Evolutionary conservation across 495 filamentous ascomycete species (phyloP).

Genomic region (Podospora didyma): DNA sequence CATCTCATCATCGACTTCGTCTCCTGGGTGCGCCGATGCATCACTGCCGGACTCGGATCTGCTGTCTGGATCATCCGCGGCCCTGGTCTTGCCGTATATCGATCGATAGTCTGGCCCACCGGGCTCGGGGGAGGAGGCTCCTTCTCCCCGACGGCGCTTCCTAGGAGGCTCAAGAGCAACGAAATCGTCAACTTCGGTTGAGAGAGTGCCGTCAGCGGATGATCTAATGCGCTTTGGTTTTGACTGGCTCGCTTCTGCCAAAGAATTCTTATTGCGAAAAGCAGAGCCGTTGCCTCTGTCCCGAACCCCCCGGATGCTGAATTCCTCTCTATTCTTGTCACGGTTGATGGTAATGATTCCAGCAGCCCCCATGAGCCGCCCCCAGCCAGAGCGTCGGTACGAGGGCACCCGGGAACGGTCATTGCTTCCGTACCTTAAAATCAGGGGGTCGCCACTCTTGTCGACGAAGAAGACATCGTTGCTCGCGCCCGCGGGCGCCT

Average conservation of each 20-base stretch:
- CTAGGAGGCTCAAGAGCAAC: conserved; percentile 31
- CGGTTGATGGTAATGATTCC: conserved; percentile 35
- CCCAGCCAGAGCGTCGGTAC: conserved; percentile 38
- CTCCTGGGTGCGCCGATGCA: not conserved
- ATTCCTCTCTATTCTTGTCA: conserved; percentile 31
- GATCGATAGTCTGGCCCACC: conserved; percentile 59
- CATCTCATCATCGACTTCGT: conserved; percentile 33
- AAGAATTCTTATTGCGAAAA: conserved; percentile 35
- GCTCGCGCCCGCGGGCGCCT: not conserved
- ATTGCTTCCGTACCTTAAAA: conserved; percentile 38
- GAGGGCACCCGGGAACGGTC: conserved; percentile 36
- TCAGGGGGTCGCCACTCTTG: conserved; percentile 41
- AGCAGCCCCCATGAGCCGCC: conserved; percentile 36
- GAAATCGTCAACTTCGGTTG: conserved; percentile 29
- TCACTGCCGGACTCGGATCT: conserved; percentile 52
- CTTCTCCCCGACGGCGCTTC: conserved; percentile 36
- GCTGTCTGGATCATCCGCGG: conserved; percentile 30
- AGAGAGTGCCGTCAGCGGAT: not conserved
- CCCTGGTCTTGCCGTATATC: conserved; percentile 60
- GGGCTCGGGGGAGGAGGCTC: conserved; percentile 26
- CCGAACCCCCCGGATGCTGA: conserved; percentile 24
- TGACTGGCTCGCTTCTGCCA: conserved; percentile 20
- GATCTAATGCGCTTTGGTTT: conserved; percentile 27
- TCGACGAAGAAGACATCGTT: conserved; percentile 31
- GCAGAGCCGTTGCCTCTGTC: conserved; percentile 31